Conservation (phyloP, 768 basidiomycete species). For the Lactarius quietus region DNA sequence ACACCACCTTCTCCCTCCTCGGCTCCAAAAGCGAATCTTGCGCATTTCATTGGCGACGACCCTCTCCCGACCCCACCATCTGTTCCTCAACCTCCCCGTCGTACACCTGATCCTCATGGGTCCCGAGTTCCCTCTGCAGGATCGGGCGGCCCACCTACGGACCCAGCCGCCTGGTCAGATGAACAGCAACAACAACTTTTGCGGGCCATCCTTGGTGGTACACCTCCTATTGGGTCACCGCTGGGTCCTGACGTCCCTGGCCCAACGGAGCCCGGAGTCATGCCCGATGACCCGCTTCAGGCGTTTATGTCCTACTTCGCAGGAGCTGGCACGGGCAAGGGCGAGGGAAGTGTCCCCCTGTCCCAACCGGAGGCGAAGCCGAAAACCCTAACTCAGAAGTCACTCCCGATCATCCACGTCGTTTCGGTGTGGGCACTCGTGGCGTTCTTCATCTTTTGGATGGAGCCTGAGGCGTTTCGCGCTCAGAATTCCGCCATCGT, state of each 20-base stretch:
- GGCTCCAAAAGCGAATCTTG: conserved; percentile 31
- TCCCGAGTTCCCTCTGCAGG: conserved; percentile 25
- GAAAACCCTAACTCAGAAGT: conserved; percentile 50
- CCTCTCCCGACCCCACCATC: conserved; percentile 32
- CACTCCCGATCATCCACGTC: conserved; percentile 65
- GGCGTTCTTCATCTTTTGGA: conserved; percentile 63
- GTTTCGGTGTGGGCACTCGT: conserved; percentile 61
- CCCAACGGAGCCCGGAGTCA: background rate
- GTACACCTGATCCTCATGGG: conserved; percentile 30
- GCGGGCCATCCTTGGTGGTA: conserved; percentile 52
- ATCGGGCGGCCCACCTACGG: conserved; percentile 35
- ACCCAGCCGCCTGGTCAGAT: conserved; percentile 60
- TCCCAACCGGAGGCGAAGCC: conserved; percentile 28
- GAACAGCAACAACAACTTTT: conserved; percentile 69
- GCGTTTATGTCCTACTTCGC: conserved; percentile 34
- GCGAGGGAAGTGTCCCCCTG: background rate
- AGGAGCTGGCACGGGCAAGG: conserved; percentile 11
- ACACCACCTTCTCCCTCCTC: conserved; percentile 34
- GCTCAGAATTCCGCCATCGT: conserved; percentile 36
- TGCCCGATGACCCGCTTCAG: conserved; percentile 33
- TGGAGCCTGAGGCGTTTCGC: conserved; percentile 53
- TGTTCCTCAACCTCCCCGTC: conserved; percentile 29
- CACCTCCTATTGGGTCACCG: conserved; percentile 12
- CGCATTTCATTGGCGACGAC: conserved; percentile 40
- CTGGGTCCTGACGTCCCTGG: conserved; percentile 3